Evolutionary conservation across 768 basidiomycete species (phyloP), one percentile per base, ranked within the genome.

Genomic region (Boletus rufocinnamomeus): DNA sequence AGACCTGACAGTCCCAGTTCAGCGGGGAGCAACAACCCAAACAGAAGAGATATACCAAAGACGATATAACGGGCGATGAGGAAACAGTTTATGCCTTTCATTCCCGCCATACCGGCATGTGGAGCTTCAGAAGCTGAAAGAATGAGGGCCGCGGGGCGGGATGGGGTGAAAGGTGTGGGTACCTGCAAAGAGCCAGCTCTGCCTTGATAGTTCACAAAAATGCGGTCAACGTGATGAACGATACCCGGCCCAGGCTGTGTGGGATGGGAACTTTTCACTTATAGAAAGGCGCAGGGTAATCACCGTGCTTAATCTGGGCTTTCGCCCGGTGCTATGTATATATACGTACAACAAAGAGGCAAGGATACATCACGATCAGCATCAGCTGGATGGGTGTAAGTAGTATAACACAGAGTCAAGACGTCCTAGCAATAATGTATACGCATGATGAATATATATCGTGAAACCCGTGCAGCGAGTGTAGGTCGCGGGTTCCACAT

Each of bases 11-110:
- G 44, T 35, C 19, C 3, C 48, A 23, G 37, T 51, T 62, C 49
- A 55, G 66, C 25, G 19, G 28, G 28, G 45, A 28, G 9, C 28
- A 7, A 3, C 32, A 34, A 27, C n/a, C 32, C 23, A 38, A 35
- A 41, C 30, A 34, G 37, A 49, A 56, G 43, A 6, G 30, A 44
- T 23, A 38, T 58, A 88, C 89, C 82, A 68, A 89, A 85, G 57
- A 85, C 76, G 58, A 83, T 56, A 72, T 83, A 88, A 52, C 88
- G 85, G 63, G 79, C 74, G 52, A 76, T 69, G 64, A 80, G 75
- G 63, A 88, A 74, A 57, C 76, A 61, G 63, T 59, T 66, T 30
- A 51, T 3, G 16, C 72, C 76, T 61, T 70, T 72, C 81, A 84
- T 83, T 58, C 59, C 70, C 59, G 66, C 45, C 70, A 72, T 66